Conservation (phyloP, 1,284 basidiomycete genomes). For the Melampsora larici-populina region DNA sequence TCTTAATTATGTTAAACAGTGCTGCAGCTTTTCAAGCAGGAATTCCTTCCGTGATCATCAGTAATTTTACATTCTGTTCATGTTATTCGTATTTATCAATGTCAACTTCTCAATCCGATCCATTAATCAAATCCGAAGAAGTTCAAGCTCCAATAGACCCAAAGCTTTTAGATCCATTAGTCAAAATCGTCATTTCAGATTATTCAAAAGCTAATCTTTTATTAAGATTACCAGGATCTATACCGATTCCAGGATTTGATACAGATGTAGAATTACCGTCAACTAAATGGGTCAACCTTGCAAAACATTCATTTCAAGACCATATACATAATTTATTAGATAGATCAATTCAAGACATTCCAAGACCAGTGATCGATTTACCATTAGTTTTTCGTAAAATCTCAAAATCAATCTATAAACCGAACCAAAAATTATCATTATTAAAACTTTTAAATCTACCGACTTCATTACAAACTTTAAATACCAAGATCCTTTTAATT, state of each 20-base stretch:
- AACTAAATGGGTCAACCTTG: constrained; percentile 63
- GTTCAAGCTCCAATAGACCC: constrained; percentile 61
- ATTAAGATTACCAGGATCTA: constrained; percentile 66
- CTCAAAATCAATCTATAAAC: constrained; percentile 59
- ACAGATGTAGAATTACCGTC: constrained; percentile 60
- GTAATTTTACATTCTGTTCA: constrained; percentile 76
- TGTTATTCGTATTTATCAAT: constrained; percentile 71
- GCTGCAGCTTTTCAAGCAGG: constrained; percentile 65
- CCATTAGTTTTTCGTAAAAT: constrained; percentile 66
- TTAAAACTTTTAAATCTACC: constrained; percentile 65
- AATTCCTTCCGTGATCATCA: constrained; percentile 67
- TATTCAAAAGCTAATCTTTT: constrained; percentile 70
- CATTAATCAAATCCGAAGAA: constrained; percentile 53
- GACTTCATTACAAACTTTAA: constrained; percentile 56
- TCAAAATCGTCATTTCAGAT: constrained; percentile 64
- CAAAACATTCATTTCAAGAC: constrained; percentile 57
- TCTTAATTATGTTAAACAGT: constrained; percentile 55
- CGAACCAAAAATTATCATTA: constrained; percentile 54
- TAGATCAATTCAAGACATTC: background rate
- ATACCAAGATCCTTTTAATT: constrained; percentile 62
- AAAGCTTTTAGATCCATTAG: constrained; percentile 61
- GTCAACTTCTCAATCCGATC: constrained; percentile 49
- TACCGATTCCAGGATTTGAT: constrained; percentile 69
- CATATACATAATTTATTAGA: constrained; percentile 53
- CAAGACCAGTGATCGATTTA: constrained; percentile 56